Evolutionary conservation across 2,329 filamentous ascomycete species (phyloP), one percentile per base, ranked within the genome.

Genomic region (Apiospora marii): DNA sequence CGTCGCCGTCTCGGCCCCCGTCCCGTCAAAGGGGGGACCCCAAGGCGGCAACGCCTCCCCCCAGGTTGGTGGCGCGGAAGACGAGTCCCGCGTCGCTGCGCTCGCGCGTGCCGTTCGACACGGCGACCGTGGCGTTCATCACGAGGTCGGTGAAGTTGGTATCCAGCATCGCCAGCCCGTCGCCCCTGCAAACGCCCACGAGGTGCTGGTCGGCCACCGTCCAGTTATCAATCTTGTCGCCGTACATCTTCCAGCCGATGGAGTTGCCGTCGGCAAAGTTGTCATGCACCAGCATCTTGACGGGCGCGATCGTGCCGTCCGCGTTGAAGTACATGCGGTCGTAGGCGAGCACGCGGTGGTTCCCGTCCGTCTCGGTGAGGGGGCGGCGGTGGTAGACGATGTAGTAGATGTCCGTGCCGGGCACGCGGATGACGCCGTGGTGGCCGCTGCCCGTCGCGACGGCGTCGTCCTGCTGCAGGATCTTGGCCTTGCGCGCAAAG

Each of bases 261-360:
- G 82, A 80, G 34, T 81, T 76, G 12, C 82, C 83, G 70, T 85
- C 82, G 6, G 80, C 76, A 58, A 85, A 85, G 74, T 85, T 80
- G 74, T 85, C 83, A 72, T 82, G 81, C 13, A 85, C 84, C 16
- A 84, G 78, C 84, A 88, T 87, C 53, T 77, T 78, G 5, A 88
- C 79, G 0, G 81, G 81, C 64, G 80, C 75, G 53, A 87, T 86
- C 1, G 46, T 41, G 48, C 48, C 68, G 22, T 41, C 68, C 10
- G 22, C 84, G 24, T 83, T 85, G 74, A 87, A 87, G 73, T 83
- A 80, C 81, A 88, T 84, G 22, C 84, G 82, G 75, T 87, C 86
- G 70, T 87, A 86, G 46, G 84, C 85, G 3, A 85, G 77, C 22
- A 84, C 82, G 3, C 86, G 84, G 76, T 87, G 84, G 73, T 87